Base-by-base conservation (phyloP, 148 eudicot genomes). In the Mesembryanthemum crystallinum region DNA sequence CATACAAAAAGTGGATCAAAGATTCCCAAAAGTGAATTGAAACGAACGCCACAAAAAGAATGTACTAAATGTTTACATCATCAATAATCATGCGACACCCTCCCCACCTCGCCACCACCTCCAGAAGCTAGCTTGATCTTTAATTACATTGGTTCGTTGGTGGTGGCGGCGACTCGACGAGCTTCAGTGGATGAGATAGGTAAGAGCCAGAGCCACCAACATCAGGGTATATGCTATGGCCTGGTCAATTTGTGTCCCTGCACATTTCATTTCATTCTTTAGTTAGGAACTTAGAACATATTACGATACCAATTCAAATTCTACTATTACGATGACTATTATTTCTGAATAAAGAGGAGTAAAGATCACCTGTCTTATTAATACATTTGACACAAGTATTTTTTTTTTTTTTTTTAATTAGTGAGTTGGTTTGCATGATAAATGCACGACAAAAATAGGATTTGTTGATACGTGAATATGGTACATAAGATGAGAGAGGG, bases 231-330 rank as follows among this genome's bases (percentile, higher is more conserved):
- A 85, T 65, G 88, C 88, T 35, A 85, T 80, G 25, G 83, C 85
- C 66, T 85, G 88, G 72, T 85, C 88, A 67, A 85, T 77, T n/a
- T 85, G 45, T 47, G 85, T 80, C 33, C 88, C 88, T 85, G 82
- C 39, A 67, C 45, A 7, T 25, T 47, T 47, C 11, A 20, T 6
- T 20, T 64, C 37, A 27, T 4, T 25, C 1, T 30, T 64, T 64
- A 28, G 23, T 17, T 17, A 64, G 23, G 32, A 35, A 35, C 39
- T 35, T 35, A 35, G 3, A 35, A 35, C 6, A 35, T n/a, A n/a
- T n/a, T n/a, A n/a, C n/a, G n/a, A n/a, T n/a, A n/a, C n/a, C n/a
- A n/a, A n/a, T n/a, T n/a, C n/a, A n/a, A n/a, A n/a, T n/a, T n/a
- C n/a, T n/a, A n/a, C n/a, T n/a, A n/a, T n/a, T n/a, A n/a, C n/a